phyloP scores from a whole-genome alignment of 2,329 filamentous ascomycete genomes.

The Emydomyces testavorans region DNA sequence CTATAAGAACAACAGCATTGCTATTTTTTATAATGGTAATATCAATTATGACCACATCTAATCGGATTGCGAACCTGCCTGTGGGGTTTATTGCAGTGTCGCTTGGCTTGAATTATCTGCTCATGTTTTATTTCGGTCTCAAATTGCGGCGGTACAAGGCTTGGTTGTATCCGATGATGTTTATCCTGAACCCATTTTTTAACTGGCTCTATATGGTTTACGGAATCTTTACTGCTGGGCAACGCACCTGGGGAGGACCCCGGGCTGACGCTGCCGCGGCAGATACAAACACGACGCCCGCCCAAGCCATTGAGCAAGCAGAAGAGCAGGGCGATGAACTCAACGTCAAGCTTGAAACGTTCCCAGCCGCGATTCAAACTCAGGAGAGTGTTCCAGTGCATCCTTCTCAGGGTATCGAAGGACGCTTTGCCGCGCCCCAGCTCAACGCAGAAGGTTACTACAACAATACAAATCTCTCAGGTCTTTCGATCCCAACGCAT shows the following conservation, averaged over 20 bases:
- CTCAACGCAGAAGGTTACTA: constrained; percentile 58
- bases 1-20: constrained; percentile 83
- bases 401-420: constrained; percentile 63
- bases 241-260: constrained; percentile 91
- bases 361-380: constrained; percentile 40
- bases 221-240: constrained; percentile 85
- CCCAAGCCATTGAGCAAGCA: constrained; percentile 73
- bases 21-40: constrained; percentile 91
- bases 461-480: constrained; percentile 56
- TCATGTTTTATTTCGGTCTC: constrained; percentile 92
- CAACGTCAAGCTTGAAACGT: constrained; percentile 79
- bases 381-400: constrained; percentile 50
- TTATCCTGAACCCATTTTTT: constrained; percentile 87
- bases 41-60: constrained; percentile 72
- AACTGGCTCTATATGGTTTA: constrained; percentile 99
- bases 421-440: constrained; percentile 63
- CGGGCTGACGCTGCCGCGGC: constrained; percentile 78
- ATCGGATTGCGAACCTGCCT: constrained; percentile 65
- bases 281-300: constrained; percentile 61
- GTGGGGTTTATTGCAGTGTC: constrained; percentile 91
- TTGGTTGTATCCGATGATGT: constrained; percentile 92
- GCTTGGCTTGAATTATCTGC: constrained; percentile 79
- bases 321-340: constrained; percentile 72
- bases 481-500: constrained; percentile 44
- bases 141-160: constrained; percentile 84